phyloP scores from a whole-genome alignment of 2,329 filamentous ascomycete genomes.

The Colletotrichum sp. region DNA sequence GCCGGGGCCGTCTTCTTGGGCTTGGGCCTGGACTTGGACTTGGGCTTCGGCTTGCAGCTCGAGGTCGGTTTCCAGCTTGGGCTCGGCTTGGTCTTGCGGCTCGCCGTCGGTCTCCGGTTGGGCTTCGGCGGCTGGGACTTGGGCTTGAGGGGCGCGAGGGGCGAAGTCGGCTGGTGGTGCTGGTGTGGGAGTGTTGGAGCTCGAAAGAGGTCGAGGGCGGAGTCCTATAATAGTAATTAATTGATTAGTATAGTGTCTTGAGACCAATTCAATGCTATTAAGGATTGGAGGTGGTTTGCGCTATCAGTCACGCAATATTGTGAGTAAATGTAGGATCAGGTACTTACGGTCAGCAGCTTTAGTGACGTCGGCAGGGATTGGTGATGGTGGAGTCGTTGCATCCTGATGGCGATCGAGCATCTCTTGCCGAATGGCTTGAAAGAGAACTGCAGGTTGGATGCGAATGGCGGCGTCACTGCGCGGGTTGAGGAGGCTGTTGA shows the following conservation, averaged over 20 bases:
- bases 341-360: background rate
- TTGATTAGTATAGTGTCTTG: background rate
- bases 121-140: background rate
- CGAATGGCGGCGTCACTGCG: background rate
- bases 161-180: background rate
- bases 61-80: background rate
- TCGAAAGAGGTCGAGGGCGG: background rate
- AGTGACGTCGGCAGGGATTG: background rate
- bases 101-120: no score
- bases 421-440: background rate
- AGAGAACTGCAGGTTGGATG: background rate
- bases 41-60: background rate
- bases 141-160: background rate
- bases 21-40: background rate
- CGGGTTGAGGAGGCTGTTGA: background rate
- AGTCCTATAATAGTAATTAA: background rate
- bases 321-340: background rate
- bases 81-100: no score
- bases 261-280: background rate
- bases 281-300: background rate
- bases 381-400: background rate
- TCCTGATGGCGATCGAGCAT: background rate
- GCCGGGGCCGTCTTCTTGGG: background rate
- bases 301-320: background rate
- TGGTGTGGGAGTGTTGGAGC: background rate